Conservation (phyloP, 2,329 filamentous ascomycete species). For the Fusarium austroafricanum region DNA sequence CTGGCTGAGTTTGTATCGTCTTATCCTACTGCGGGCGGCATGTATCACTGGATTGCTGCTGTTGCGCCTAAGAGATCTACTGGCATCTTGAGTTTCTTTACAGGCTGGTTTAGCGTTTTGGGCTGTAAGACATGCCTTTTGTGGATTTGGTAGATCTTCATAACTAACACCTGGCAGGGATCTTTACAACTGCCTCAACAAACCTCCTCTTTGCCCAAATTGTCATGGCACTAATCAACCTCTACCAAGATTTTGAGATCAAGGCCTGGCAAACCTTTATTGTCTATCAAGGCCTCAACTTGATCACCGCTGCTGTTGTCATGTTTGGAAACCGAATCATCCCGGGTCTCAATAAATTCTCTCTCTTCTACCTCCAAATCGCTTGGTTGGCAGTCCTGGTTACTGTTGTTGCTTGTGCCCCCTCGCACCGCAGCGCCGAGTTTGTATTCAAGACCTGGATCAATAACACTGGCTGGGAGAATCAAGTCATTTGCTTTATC, state of each 20-base stretch:
- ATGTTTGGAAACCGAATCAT: conserved; percentile 10
- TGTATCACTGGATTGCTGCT: conserved; percentile 23
- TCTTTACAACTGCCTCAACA: conserved; percentile 13
- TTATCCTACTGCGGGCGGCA: conserved; percentile 12
- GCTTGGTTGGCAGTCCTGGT: conserved; percentile 5
- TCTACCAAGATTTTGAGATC: background rate
- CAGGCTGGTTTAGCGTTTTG: conserved; percentile 15
- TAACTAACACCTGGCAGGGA: background rate
- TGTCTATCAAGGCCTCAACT: conserved; percentile 3
- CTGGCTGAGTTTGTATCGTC: conserved; percentile 13
- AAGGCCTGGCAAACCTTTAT: conserved; percentile 13
- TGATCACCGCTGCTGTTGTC: background rate
- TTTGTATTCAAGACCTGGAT: conserved; percentile 24
- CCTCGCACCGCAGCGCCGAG: background rate
- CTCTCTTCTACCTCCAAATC: background rate
- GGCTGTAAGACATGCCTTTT: background rate
- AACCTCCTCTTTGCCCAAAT: conserved; percentile 10
- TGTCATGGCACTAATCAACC: background rate
- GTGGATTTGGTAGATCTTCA: no score
- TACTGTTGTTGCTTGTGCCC: conserved; percentile 1
- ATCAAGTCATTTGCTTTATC: conserved; percentile 7
- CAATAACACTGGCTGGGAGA: conserved; percentile 6
- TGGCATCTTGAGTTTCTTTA: conserved; percentile 4
- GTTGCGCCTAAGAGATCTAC: background rate
- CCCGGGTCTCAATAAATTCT: conserved; percentile 1